A percentile compares a stretch with the other conserved stretches of the same genome.
Conservation (phyloP, 192 early-diverging fungal species). For the Coemansia erecta region DNA sequence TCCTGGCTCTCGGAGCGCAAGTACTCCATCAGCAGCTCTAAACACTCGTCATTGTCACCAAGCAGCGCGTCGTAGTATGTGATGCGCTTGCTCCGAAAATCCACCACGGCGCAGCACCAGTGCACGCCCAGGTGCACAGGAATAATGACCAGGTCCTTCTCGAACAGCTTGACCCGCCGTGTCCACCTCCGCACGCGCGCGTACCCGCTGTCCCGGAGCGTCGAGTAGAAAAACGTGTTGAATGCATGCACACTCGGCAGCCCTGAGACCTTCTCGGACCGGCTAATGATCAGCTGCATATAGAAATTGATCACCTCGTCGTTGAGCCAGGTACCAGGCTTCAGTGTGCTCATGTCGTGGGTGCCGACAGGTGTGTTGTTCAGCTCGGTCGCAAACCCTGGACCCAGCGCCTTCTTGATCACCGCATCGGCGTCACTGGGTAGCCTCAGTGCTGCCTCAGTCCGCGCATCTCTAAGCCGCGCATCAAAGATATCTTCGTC, state of each 20-base stretch:
- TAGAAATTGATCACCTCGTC: conserved; percentile 98
- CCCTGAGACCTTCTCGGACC: conserved; percentile 52
- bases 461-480: conserved; percentile 23
- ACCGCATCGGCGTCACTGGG: conserved; percentile 27
- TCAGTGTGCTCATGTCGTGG: conserved; percentile 71
- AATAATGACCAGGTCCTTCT: conserved; percentile 72
- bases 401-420: conserved; percentile 10
- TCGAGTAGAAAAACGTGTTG: conserved; percentile 89
- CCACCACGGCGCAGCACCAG: conserved; percentile 70
- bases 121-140: conserved; percentile 82
- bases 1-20: conserved; percentile 68
- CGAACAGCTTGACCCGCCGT: conserved; percentile 65
- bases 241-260: conserved; percentile 79
- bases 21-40: conserved; percentile 60
- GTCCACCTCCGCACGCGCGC: conserved; percentile 77
- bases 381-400: conserved; percentile 27
- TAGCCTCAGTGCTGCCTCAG: conserved; percentile 5
- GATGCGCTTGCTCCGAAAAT: conserved; percentile 62
- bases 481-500: conserved; percentile 28
- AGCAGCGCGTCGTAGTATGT: conserved; percentile 82
- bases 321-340: conserved; percentile 81
- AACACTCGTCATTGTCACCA: conserved; percentile 58
- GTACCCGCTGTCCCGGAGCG: conserved; percentile 69
- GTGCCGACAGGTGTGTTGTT: conserved; percentile 60
- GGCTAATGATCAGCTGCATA: conserved; percentile 69